A percentile compares a stretch with the other conserved stretches of the same genome.
Conservation (phyloP, 169 alveolate genomes). For the Neospora caninum region DNA sequence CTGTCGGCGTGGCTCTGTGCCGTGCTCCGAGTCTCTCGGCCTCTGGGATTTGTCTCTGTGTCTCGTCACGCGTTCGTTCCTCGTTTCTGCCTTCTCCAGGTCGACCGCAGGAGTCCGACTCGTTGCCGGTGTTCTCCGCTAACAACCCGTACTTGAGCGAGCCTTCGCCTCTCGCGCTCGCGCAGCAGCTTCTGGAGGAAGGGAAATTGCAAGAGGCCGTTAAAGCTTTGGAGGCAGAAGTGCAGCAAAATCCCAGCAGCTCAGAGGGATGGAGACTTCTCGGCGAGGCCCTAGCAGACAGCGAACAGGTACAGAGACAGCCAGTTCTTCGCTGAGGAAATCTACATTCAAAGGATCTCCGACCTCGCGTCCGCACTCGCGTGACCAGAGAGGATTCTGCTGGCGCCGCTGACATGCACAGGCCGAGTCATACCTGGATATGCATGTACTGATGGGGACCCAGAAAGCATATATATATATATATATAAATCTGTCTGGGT, state of each 20-base stretch:
- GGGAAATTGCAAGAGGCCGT: conserved; percentile 83
- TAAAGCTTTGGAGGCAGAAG: conserved; percentile 83
- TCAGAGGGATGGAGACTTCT: conserved; percentile 87
- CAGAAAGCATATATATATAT: too few relatives aligned
- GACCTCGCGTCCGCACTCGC: too few relatives aligned
- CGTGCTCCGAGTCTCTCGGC: too few relatives aligned
- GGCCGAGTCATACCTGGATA: too few relatives aligned
- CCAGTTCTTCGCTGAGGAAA: neutral
- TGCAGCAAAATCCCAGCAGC: conserved; percentile 77
- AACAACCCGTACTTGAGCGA: neutral
- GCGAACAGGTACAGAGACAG: conserved; percentile 79
- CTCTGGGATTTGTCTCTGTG: too few relatives aligned
- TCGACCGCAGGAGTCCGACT: neutral
- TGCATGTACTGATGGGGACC: too few relatives aligned
- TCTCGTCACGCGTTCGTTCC: too few relatives aligned
- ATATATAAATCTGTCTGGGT: too few relatives aligned
- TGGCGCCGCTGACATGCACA: too few relatives aligned
- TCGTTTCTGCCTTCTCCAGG: too few relatives aligned
- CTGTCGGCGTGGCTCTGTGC: too few relatives aligned
- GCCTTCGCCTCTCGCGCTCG: conserved; percentile 70
- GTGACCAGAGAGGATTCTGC: too few relatives aligned
- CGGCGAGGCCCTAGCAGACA: conserved; percentile 85
- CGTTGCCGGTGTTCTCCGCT: neutral
- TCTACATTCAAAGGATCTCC: neutral
- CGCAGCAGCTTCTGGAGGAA: conserved; percentile 76